These are phyloP conservation scores for Parafenestella ontariensis DNA, from an alignment of 2,329 filamentous ascomycete species.

Conservation along the genomic window DNA sequence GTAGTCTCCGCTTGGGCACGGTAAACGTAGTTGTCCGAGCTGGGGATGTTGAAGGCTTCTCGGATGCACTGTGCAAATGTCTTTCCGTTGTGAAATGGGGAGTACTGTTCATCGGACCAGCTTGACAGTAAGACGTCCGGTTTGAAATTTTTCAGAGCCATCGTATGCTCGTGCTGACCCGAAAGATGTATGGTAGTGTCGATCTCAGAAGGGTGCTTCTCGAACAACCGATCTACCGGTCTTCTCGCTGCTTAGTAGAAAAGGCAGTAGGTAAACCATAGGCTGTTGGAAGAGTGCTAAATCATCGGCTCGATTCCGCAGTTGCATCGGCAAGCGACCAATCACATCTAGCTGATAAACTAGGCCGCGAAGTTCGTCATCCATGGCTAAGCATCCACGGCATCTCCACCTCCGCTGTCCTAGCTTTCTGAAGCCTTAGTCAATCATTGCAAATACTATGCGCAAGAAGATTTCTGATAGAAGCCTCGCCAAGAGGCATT, in stretches of 20 bases:
- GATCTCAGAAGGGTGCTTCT: neutral
- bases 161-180: conserved; percentile 4
- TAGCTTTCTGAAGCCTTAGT: conserved; percentile 41
- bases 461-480: conserved; percentile 24
- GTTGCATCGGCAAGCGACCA: conserved; percentile 22
- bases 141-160: conserved; percentile 49
- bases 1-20: conserved; percentile 60
- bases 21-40: conserved; percentile 58
- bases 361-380: conserved; percentile 32
- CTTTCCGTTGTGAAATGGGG: conserved; percentile 30
- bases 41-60: conserved; percentile 56
- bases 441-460: conserved; percentile 44
- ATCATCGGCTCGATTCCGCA: conserved; percentile 7
- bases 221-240: neutral
- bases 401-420: conserved; percentile 6
- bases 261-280: conserved; percentile 9
- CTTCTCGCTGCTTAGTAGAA: conserved; percentile 6
- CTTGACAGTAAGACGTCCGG: conserved; percentile 54
- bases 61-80: conserved; percentile 55
- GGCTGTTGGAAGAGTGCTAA: neutral
- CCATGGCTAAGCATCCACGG: conserved; percentile 39
- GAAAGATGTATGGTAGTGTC: neutral
- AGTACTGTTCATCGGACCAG: conserved; percentile 51
- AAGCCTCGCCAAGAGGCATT: conserved; percentile 31
- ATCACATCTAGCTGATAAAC: conserved; percentile 31